Base-by-base conservation (phyloP, 2,329 filamentous ascomycete species). In the Fusarium subtropicale region DNA sequence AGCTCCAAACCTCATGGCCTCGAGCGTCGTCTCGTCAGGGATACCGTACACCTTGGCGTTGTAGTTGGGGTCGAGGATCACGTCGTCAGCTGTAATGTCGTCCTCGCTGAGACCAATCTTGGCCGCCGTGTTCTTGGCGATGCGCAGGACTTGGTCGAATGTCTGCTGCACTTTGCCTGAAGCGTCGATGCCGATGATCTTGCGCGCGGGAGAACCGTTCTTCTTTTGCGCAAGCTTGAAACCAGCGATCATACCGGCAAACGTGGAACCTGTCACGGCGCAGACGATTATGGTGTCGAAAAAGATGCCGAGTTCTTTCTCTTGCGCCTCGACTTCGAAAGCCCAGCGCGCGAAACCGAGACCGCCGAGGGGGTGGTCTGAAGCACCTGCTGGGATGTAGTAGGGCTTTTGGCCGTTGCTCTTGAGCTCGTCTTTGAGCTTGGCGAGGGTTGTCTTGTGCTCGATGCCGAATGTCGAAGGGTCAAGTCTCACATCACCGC, bases 331-430 rank as follows among this genome's bases (percentile, higher is more conserved):
- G 0, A 93, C 87, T 77, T 92, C 90, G 36, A 91, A 88, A 2
- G 90, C 90, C 87, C 90, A 92, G 4, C 89, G 82, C 10, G 90
- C 90, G 72, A 92, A 92, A 0, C 91, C 90, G 18, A 92, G 77
- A 0, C 90, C 91, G 5, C 91, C 90, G 0, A 92, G 82, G 1
- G 88, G 88, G 75, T 92, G 90, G 75, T 92, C 90, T 0, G 87
- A 90, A 2, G 90, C 90, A 0, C 90, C 90, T 0, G 90, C 90
- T 6, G 91, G 91, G 68, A 92, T 91, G 74, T 90, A 91, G 75
- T 92, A 93, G 0, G 90, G 88, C 76, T 86, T 89, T 38, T 85
- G 84, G 0, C 88, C 90, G 2, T 75, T 75, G 1, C 72, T 76
- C 60, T 81, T 78, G 18, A 89, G 84, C 73, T 90, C 86, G 16